Base-by-base conservation (phyloP, 768 basidiomycete genomes). In the Suillus brevipes region DNA sequence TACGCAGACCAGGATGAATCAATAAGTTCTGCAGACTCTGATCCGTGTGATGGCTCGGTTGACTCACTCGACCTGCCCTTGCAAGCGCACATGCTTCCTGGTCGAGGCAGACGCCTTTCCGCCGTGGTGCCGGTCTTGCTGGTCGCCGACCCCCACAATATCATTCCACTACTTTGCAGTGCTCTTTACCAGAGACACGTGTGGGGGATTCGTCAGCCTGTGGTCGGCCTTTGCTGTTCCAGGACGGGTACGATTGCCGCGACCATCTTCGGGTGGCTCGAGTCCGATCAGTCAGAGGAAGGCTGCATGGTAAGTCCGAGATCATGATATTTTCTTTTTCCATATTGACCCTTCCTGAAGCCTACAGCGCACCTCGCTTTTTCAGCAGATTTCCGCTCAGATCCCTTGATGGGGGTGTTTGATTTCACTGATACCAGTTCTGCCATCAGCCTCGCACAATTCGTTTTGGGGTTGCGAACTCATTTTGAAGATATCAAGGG, bases 11-110 rank as follows among this genome's bases (percentile, higher is more conserved):
- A 56, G 13, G 34, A 37, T 9, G 36, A 37, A 23, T 8, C n/a
- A n/a, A 36, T 56, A 6, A 4, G 37, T 37, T 56, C 55, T 3
- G 53, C 53, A 55, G 53, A 36, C 12, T n/a, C 20, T 55, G 53
- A 55, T 20, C 36, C 53, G 2, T n/a, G 34, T 20, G 20, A 55
- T 36, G 53, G 62, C 16, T 59, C 34, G 6, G 18, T 60, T 9
- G 34, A 28, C n/a, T 63, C 62, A 9, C 62, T 36, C 40, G 60
- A 62, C 10, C 38, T 65, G 6, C 64, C 64, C 6, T 62, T 62
- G 10, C 50, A 62, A 14, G 64, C 64, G 12, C 60, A 62, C 37
- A 34, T 65, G 16, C 23, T 62, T 6, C 10, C 23, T 7, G 52
- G 52, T 28, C 36, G 13, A 23, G 61, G 64, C 23, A 23, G 12